Percentiles rank a stretch among this genome's conserved stretches.
Conservation (phyloP, 2,329 filamentous ascomycete species). For the Alternaria atra region DNA sequence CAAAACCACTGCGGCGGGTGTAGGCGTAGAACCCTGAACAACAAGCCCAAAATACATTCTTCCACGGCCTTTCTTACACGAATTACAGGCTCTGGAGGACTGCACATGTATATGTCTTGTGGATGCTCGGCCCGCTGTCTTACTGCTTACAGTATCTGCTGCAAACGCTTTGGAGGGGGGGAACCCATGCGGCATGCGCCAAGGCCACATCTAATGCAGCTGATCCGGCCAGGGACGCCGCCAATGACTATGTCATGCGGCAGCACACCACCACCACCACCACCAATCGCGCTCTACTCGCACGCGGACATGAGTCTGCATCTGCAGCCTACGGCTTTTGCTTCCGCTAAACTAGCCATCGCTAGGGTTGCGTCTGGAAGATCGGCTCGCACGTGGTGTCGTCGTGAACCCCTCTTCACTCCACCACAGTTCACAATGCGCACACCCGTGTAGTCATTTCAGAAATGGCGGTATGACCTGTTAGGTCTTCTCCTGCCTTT, state of each 20-base stretch:
- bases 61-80: background rate
- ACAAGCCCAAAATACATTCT: background rate
- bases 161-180: constrained; percentile 28
- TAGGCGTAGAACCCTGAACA: background rate
- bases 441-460: background rate
- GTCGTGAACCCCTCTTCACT: constrained; percentile 15
- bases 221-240: constrained; percentile 23
- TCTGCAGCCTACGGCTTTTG: constrained; percentile 11
- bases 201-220: constrained; percentile 27
- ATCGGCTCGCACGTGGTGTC: constrained; percentile 11
- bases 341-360: constrained; percentile 14
- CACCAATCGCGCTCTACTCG: constrained; percentile 15
- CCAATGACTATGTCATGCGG: constrained; percentile 40
- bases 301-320: constrained; percentile 21
- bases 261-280: constrained; percentile 19
- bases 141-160: constrained; percentile 23
- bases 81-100: background rate
- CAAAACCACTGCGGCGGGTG: constrained; percentile 3
- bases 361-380: constrained; percentile 1
- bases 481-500: background rate
- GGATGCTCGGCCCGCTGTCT: constrained; percentile 14
- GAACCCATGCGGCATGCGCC: constrained; percentile 27
- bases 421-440: constrained; percentile 6
- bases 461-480: constrained; percentile 17
- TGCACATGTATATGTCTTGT: background rate